Percentiles rank a stretch among this genome's conserved stretches.
Evolutionary conservation across 2,329 filamentous ascomycete species (phyloP).

Genomic region (Pseudogymnoascus sp.): DNA sequence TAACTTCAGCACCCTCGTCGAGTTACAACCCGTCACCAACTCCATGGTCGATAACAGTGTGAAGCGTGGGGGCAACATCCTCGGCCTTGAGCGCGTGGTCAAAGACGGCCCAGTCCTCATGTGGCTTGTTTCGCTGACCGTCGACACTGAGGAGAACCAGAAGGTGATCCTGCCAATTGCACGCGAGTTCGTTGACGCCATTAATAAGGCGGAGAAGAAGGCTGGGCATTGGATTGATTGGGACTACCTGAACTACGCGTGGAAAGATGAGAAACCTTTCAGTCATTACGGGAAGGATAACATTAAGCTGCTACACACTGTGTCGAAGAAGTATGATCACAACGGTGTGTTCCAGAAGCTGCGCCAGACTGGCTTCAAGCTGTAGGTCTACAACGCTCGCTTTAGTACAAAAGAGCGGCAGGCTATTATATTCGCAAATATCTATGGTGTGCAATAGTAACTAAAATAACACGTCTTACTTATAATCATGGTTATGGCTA

Average conservation of each 20-base stretch:
- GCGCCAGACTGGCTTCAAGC: constrained; percentile 16
- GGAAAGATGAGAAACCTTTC: constrained; percentile 37
- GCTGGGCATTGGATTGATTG: constrained; percentile 25
- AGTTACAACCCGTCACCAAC: constrained; percentile 31
- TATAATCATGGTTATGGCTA: background rate
- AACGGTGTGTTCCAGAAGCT: constrained; percentile 34
- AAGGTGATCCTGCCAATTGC: constrained; percentile 26
- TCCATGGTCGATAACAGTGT: constrained; percentile 25
- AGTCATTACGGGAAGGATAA: constrained; percentile 37
- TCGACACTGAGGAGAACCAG: constrained; percentile 23
- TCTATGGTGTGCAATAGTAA: background rate
- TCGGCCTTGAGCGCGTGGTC: constrained; percentile 32
- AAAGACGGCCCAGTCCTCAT: constrained; percentile 25
- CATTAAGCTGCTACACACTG: constrained; percentile 28
- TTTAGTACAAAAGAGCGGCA: background rate
- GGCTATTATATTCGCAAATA: background rate
- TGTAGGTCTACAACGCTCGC: constrained; percentile 29
- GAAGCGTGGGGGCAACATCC: constrained; percentile 30
- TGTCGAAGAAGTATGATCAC: constrained; percentile 36
- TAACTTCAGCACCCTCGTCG: constrained; percentile 22
- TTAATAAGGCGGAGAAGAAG: constrained; percentile 13
- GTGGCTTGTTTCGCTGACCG: constrained; percentile 17
- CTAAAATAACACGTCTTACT: too few relatives aligned
- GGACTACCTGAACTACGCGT: constrained; percentile 44
- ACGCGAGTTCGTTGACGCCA: constrained; percentile 13